phyloP scores from a whole-genome alignment of 1,284 basidiomycete species.

The Trichosporon inkin region DNA sequence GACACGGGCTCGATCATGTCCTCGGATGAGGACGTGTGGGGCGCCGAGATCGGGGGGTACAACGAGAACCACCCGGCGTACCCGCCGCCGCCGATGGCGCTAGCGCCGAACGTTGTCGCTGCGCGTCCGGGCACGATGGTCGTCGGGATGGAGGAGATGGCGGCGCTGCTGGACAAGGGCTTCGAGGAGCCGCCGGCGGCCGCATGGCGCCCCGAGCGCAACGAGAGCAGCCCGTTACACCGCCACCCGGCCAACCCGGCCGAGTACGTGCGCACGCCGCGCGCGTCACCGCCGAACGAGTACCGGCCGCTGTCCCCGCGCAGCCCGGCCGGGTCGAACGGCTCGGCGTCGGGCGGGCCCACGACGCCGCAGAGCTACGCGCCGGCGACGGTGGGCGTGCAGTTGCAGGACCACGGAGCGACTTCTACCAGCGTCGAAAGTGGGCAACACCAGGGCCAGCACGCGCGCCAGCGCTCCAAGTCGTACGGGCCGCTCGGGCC shows the following conservation, averaged over 20 bases:
- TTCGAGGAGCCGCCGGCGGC: conserved; percentile 62
- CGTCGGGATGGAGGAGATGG: conserved; percentile 65
- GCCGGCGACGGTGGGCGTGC: neutral
- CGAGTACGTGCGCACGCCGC: conserved; percentile 5
- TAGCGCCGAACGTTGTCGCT: conserved; percentile 54
- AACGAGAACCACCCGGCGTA: conserved; percentile 75
- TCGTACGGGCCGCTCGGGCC: conserved; percentile 11
- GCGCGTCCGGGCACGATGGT: conserved; percentile 59
- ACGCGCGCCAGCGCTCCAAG: conserved; percentile 13
- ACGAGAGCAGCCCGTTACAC: conserved; percentile 32
- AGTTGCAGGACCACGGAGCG: conserved; percentile 8
- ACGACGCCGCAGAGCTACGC: neutral
- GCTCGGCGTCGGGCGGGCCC: conserved; percentile 3
- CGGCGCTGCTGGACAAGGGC: conserved; percentile 81
- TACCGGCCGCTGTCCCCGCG: conserved; percentile 1
- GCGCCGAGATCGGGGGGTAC: conserved; percentile 59
- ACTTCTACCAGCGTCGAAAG: conserved; percentile 8
- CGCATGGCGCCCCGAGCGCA: conserved; percentile 23
- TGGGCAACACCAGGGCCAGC: conserved; percentile 13
- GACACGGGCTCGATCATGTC: conserved; percentile 69
- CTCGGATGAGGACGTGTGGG: conserved; percentile 93
- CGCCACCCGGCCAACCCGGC: conserved; percentile 5
- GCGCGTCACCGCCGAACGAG: conserved; percentile 7
- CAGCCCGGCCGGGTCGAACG: neutral
- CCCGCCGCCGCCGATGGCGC: conserved; percentile 74